Evolutionary conservation across 1,284 basidiomycete genomes (phyloP), one percentile per base, ranked within the genome.

Genomic region (Ceratobasidium sp.): DNA sequence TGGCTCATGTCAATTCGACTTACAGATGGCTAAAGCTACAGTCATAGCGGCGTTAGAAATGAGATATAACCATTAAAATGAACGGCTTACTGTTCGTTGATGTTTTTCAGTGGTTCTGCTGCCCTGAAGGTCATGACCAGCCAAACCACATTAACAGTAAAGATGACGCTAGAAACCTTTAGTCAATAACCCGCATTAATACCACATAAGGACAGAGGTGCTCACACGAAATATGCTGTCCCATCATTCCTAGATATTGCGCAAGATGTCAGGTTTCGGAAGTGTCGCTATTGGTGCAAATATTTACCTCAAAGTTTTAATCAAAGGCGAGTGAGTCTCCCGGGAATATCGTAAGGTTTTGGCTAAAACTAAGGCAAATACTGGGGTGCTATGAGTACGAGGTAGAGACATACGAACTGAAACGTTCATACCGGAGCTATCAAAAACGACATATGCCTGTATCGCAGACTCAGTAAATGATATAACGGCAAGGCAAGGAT

Each of bases 11-110:
- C 23, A 33, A 35, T 35, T 60, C 12, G 27, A 41, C 71, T 64
- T 30, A 74, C 71, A 74, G 48, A 65, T 74, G 71, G 50, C 71
- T 74, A 33, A 74, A 74, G 35, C 71, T 74, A 74, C 4, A 54
- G 27, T 12, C 3, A 65, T 14, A 27, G 12, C 8, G n/a, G n/a
- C 23, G 30, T 46, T 20, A 62, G 60, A 10, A 30, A 14, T 33
- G 14, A 14, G 10, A 33, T 48, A 30, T 10, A 50, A 67, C 7
- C 20, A 50, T 12, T 16, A 64, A n/a, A 18, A 64, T 46, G 41
- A 27, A 46, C 18, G 6, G 23, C 71, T 38, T 54, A 74, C 71
- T 74, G 71, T 38, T 64, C 71, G 23, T 74, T 74, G 41, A 74
- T 64, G 33, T 74, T 74, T 65, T 74, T 74, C 5, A 74, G 59